A percentile compares a stretch with the other conserved stretches of the same genome.
phyloP scores from a whole-genome alignment of 192 early-diverging fungal species.

The Endogone sp. region DNA sequence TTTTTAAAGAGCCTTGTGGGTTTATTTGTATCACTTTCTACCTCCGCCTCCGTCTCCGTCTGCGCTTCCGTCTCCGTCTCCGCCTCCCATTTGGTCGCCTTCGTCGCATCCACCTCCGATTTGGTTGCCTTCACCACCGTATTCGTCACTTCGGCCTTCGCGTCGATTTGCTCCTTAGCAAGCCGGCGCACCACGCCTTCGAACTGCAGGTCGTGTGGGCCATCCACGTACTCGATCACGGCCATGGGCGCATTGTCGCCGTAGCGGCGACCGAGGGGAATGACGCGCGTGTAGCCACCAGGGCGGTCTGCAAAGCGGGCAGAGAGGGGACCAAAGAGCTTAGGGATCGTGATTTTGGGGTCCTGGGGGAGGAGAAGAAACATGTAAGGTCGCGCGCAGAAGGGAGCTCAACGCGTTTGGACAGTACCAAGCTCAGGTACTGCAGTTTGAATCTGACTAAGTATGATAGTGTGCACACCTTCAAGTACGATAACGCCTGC shows the following conservation, averaged over 20 bases:
- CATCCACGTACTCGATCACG: conserved; percentile 87
- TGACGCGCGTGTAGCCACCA: conserved; percentile 90
- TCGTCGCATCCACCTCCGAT: background rate
- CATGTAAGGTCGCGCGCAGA: too few species aligned
- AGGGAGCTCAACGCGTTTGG: too few species aligned
- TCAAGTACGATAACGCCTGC: conserved; percentile 52
- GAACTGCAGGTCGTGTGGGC: conserved; percentile 71
- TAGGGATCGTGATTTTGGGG: conserved; percentile 69
- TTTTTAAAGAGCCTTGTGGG: too few species aligned
- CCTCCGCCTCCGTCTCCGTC: background rate
- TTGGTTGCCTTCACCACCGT: too few species aligned
- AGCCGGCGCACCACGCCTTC: conserved; percentile 41
- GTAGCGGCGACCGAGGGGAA: conserved; percentile 69
- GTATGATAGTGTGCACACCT: conserved; percentile 31
- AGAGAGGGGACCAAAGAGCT: conserved; percentile 79
- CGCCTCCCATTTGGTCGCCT: background rate
- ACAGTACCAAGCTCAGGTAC: too few species aligned
- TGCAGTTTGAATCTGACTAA: too few species aligned
- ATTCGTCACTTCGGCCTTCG: too few species aligned
- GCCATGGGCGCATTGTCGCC: conserved; percentile 87
- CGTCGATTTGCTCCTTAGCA: conserved; percentile 12
- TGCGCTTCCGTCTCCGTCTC: too few species aligned
- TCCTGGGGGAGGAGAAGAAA: conserved; percentile 47
- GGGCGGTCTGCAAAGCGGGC: conserved; percentile 71
- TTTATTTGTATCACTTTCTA: background rate